Evolutionary conservation across 2,329 filamentous ascomycete species (phyloP).

Genomic region (Lasiodiplodia sp.): DNA sequence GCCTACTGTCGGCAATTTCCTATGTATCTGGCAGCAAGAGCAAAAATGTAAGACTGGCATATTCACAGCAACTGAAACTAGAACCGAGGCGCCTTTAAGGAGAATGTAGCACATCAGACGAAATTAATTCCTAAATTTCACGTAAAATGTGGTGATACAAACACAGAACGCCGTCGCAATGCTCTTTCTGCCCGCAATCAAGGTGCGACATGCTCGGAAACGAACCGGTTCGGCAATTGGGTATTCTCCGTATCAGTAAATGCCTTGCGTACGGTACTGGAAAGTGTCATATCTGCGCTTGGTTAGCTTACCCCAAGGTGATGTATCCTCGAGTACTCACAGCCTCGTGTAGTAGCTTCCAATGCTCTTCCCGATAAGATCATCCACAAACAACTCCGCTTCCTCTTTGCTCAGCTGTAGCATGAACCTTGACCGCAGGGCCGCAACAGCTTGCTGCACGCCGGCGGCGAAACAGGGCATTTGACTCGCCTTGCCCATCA

Average conservation of each 20-base stretch:
- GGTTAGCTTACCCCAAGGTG: not conserved
- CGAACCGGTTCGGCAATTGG: slow-evolving; percentile 19
- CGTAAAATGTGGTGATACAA: slow-evolving; percentile 17
- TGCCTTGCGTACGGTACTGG: slow-evolving; percentile 87
- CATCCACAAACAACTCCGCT: slow-evolving; percentile 82
- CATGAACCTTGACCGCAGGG: slow-evolving; percentile 78
- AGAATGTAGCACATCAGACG: too few species aligned
- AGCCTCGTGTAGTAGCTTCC: slow-evolving; percentile 88
- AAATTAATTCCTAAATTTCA: slow-evolving; percentile 5
- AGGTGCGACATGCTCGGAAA: slow-evolving; percentile 10
- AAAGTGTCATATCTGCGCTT: slow-evolving; percentile 76
- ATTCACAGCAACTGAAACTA: not conserved
- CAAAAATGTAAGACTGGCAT: not conserved
- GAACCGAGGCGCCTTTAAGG: not conserved
- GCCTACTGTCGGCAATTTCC: not conserved
- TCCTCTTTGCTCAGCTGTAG: slow-evolving; percentile 83
- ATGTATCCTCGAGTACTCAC: slow-evolving; percentile 57
- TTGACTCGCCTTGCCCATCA: slow-evolving; percentile 83
- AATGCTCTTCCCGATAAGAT: slow-evolving; percentile 79
- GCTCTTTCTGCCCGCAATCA: slow-evolving; percentile 18
- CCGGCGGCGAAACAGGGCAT: slow-evolving; percentile 86
- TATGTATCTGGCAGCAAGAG: too few species aligned
- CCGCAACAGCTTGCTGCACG: slow-evolving; percentile 72
- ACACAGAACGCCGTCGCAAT: slow-evolving; percentile 25
- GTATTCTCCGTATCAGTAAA: slow-evolving; percentile 65